A percentile compares a stretch with the other conserved stretches of the same genome.
Conservation (phyloP, 768 basidiomycete species). For the Hericium rajendrae region DNA sequence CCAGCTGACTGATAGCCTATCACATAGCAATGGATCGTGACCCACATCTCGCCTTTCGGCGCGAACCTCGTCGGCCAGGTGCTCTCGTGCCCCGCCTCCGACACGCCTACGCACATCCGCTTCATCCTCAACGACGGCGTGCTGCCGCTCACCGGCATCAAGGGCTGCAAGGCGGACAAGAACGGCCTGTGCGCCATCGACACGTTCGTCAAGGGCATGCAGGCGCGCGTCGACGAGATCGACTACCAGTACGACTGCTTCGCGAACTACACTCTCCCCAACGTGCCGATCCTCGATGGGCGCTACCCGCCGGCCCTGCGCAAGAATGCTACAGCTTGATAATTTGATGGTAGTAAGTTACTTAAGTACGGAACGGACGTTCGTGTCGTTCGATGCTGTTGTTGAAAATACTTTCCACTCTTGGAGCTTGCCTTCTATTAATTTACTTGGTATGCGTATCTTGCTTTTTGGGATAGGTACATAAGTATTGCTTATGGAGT, state of each 20-base stretch:
- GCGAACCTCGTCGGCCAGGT: constrained; percentile 39
- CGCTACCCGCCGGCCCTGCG: constrained; percentile 1
- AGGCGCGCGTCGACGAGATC: constrained; percentile 28
- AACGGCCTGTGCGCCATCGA: constrained; percentile 33
- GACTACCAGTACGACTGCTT: constrained; percentile 36
- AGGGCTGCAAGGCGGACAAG: constrained; percentile 30
- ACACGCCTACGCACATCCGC: constrained; percentile 26
- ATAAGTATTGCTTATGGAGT: no score
- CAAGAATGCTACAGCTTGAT: constrained; percentile 5
- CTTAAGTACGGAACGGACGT: no score
- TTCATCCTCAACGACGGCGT: constrained; percentile 42
- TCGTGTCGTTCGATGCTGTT: no score
- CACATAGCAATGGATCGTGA: constrained; percentile 24
- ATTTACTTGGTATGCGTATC: no score
- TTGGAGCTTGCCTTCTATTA: no score
- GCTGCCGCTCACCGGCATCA: constrained; percentile 35
- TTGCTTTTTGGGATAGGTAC: no score
- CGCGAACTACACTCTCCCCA: constrained; percentile 37
- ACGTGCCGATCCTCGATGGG: constrained; percentile 32
- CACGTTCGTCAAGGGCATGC: constrained; percentile 29
- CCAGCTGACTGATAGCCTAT: not conserved
- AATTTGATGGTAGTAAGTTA: not conserved
- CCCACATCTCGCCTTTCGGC: constrained; percentile 37
- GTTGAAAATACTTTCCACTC: no score
- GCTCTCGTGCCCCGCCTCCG: constrained; percentile 26